Conservation (phyloP, 768 basidiomycete genomes). For the Suillus variegatus region DNA sequence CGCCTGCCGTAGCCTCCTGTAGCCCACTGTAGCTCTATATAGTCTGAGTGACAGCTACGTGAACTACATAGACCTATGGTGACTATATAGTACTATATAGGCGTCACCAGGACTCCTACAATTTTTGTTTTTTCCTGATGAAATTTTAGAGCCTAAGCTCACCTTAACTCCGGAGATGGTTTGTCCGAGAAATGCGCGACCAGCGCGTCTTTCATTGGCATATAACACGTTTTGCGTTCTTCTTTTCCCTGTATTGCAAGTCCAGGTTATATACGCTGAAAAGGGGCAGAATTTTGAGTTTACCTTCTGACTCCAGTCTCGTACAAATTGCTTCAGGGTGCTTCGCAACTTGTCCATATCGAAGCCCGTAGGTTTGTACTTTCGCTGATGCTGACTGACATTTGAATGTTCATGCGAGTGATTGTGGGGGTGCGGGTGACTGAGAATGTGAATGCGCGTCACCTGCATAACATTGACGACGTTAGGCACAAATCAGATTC, state of each 20-base stretch:
- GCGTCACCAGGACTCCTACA: too few species aligned
- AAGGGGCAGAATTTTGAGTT: slow-evolving; percentile 12
- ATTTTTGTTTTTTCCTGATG: too few species aligned
- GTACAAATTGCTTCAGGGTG: slow-evolving; percentile 89
- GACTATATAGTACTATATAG: too few species aligned
- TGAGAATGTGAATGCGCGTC: slow-evolving; percentile 33
- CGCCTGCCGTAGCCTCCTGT: too few species aligned
- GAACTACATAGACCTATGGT: too few species aligned
- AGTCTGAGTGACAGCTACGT: too few species aligned
- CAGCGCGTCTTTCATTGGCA: slow-evolving; percentile 79
- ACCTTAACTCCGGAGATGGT: neutral
- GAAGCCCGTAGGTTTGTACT: slow-evolving; percentile 59
- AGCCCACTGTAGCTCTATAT: too few species aligned
- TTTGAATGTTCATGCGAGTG: slow-evolving; percentile 24
- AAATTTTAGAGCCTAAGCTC: neutral
- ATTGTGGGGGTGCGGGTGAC: slow-evolving; percentile 36
- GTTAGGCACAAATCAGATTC: slow-evolving; percentile 12
- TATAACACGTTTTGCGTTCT: slow-evolving; percentile 81
- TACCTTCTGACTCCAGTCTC: slow-evolving; percentile 91
- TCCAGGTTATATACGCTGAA: neutral
- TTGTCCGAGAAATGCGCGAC: slow-evolving; percentile 54
- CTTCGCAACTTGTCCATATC: slow-evolving; percentile 92
- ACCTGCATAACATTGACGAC: slow-evolving; percentile 13
- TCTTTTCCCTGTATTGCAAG: slow-evolving; percentile 53
- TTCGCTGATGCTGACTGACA: slow-evolving; percentile 20